Percentiles rank a stretch among this genome's conserved stretches.
These are phyloP conservation scores for Trichoderma semiorbis DNA, from an alignment of 2,329 filamentous ascomycete species.

Conservation along the genomic window DNA sequence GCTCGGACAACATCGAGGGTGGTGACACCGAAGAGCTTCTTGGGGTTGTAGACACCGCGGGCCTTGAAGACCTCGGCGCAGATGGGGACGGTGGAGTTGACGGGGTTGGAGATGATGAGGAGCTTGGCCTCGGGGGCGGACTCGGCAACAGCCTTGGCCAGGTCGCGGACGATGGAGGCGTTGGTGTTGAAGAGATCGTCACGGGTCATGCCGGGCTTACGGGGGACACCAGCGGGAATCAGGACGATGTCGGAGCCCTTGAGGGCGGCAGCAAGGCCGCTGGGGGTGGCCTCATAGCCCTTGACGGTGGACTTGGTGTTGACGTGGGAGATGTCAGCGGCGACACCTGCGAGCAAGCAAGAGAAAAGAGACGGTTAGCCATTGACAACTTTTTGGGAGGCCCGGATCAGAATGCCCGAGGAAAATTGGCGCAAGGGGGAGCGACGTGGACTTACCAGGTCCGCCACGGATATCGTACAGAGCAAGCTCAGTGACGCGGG, in stretches of 20 bases:
- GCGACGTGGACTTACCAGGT: slow-evolving; percentile 65
- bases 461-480: slow-evolving; percentile 97
- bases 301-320: slow-evolving; percentile 96
- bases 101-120: slow-evolving; percentile 97
- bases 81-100: slow-evolving; percentile 99
- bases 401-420: not conserved
- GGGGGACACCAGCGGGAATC: slow-evolving; percentile 96
- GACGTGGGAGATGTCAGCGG: slow-evolving; percentile 96
- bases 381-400: not conserved
- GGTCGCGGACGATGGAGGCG: slow-evolving; percentile 96
- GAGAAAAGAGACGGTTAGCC: slow-evolving; percentile 15
- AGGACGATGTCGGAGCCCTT: slow-evolving; percentile 90
- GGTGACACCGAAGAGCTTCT: slow-evolving; percentile 98
- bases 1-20: slow-evolving; percentile 98
- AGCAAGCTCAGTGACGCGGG: slow-evolving; percentile 85
- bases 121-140: slow-evolving; percentile 89
- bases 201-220: slow-evolving; percentile 99
- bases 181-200: slow-evolving; percentile 99
- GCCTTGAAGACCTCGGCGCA: slow-evolving; percentile 95
- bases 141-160: slow-evolving; percentile 91
- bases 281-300: slow-evolving; percentile 76
- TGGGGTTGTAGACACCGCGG: slow-evolving; percentile 95
- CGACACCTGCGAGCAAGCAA: slow-evolving; percentile 66
- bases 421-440: slow-evolving; percentile 19
- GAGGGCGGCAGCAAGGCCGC: slow-evolving; percentile 74